Percentiles rank a stretch among this genome's conserved stretches.
Evolutionary conservation across 169 alveolate species (phyloP).

Genomic region (Eimeria falciformis): DNA sequence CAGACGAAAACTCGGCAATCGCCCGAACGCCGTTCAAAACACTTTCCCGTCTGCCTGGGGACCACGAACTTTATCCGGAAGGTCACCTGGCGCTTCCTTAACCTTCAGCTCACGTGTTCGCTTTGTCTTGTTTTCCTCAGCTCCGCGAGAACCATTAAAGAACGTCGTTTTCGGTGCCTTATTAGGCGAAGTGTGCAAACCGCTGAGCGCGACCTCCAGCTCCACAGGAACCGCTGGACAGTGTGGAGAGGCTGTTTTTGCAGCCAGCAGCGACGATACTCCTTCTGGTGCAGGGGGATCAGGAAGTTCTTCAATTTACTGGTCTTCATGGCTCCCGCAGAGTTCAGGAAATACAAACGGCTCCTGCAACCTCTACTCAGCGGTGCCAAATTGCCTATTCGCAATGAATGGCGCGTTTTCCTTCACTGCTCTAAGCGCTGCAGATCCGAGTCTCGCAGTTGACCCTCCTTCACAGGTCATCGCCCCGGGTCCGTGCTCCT

Average conservation of each 20-base stretch:
- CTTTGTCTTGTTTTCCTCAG: neutral
- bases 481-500: conserved; percentile 40
- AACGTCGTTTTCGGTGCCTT: conserved; percentile 58
- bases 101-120: neutral
- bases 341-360: conserved; percentile 28
- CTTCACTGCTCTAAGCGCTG: conserved; percentile 75
- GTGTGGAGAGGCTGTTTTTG: conserved; percentile 71
- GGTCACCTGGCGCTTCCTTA: too few species aligned
- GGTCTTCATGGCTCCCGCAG: conserved; percentile 67
- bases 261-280: conserved; percentile 69
- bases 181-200: conserved; percentile 47
- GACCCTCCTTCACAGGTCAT: conserved; percentile 62
- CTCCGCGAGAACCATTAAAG: conserved; percentile 75
- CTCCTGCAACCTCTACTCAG: conserved; percentile 40
- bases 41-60: too few species aligned
- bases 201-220: neutral
- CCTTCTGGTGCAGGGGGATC: conserved; percentile 26
- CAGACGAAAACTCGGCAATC: too few species aligned
- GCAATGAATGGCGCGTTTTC: conserved; percentile 4
- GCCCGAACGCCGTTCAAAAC: too few species aligned
- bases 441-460: conserved; percentile 68
- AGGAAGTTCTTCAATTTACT: conserved; percentile 53
- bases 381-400: conserved; percentile 67
- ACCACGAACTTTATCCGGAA: too few species aligned
- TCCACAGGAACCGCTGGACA: conserved; percentile 64